Evolutionary conservation across 2,329 filamentous ascomycete genomes (phyloP), one percentile per base, ranked within the genome.

Genomic region (Rugonectria rugulosa): DNA sequence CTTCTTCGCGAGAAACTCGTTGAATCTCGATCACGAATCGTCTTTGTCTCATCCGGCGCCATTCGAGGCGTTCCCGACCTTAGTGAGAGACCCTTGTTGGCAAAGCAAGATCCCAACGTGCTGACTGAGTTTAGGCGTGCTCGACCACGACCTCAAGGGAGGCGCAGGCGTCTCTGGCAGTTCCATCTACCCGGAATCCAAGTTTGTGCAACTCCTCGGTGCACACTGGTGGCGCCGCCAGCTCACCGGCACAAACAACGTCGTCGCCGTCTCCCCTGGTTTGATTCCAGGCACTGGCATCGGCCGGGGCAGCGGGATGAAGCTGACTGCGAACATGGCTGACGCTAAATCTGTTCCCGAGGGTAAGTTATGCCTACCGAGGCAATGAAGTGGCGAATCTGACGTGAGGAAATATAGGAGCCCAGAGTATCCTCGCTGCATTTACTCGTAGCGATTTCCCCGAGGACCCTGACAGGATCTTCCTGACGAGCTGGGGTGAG

Each of bases 141-240:
- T 79, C 2, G 75, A 78, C 1, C 57, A 69, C 0, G 70, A 79
- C 24, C 66, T 82, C 11, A 73, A 73, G 19, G 75, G 71, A 1
- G 71, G 68, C 2, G 76, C 79, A 0, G 77, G 74, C 4, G 66
- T 67, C 0, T 61, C 67, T 0, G 59, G 43, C 0, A 36, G 41
- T 2, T 56, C 43, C 0, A 68, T 76, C 8, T 84, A 84, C 57
- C 19, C 60, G 8, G 70, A 74, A 34, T 77, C 75, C 56, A 84
- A 84, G 60, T 83, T 84, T 53, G 70, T 76, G 1, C 79, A 80
- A 57, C 73, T 84, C 0, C 75, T 84, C 1, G 73, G 73, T 6
- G 79, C 81, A 1, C 81, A 84, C 42, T 84, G 80, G 80, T 84
- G 81, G 82, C 79, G 80, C 2, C 80, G 81, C 4, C 72, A 82